Conservation (phyloP, 805 yeast genomes). For the Ogataea nakhonphanomensis region DNA sequence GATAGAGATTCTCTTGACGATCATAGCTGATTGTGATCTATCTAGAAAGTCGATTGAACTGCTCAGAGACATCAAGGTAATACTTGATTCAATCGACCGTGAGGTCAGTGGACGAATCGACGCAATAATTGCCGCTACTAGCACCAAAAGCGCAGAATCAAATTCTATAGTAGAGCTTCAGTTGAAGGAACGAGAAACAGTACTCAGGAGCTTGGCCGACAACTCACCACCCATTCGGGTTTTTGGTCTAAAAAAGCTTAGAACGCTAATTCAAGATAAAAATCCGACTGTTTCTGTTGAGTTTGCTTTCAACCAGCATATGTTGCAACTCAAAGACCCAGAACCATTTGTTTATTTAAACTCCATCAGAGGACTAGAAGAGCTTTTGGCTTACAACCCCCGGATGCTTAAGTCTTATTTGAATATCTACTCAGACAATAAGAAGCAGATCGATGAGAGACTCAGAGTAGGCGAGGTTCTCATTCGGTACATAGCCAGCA, state of each 20-base stretch:
- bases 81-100: constrained; percentile 3
- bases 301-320: constrained; percentile 57
- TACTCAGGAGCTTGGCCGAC: constrained; percentile 67
- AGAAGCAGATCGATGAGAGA: constrained; percentile 53
- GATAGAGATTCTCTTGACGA: constrained; percentile 37
- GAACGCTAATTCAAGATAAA: constrained; percentile 45
- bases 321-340: constrained; percentile 62
- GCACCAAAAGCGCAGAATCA: background rate
- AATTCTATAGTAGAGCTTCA: constrained; percentile 32
- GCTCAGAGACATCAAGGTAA: constrained; percentile 15
- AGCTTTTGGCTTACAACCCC: constrained; percentile 45
- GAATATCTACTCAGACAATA: constrained; percentile 5
- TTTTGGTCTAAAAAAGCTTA: constrained; percentile 68
- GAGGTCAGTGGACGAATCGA: constrained; percentile 2
- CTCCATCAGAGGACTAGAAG: constrained; percentile 73
- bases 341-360: constrained; percentile 89
- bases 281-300: constrained; percentile 47
- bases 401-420: constrained; percentile 15
- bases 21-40: constrained; percentile 19
- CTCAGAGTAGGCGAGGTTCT: constrained; percentile 82
- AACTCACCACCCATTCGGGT: constrained; percentile 82
- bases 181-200: constrained; percentile 46
- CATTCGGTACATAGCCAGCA: constrained; percentile 52
- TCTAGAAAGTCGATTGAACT: constrained; percentile 7
- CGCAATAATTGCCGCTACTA: constrained; percentile 2